These are phyloP conservation scores for Heterotrichella gracilis DNA, from an alignment of 352 stramenopile species.

Conservation along the genomic window DNA sequence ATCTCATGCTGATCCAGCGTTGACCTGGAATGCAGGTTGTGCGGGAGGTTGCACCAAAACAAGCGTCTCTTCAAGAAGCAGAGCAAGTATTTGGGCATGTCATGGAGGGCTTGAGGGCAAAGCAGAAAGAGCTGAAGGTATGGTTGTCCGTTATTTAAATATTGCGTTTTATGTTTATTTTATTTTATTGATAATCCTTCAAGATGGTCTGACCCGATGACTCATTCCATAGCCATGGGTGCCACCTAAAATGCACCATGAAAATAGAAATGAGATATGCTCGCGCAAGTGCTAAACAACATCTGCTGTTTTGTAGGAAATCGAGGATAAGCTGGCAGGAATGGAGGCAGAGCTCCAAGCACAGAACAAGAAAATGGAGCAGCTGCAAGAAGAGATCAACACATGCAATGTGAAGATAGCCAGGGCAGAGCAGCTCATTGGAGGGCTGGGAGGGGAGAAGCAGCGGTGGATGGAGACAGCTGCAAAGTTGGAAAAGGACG, in stretches of 20 bases:
- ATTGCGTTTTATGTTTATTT: too few relatives aligned
- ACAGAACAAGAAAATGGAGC: conserved; percentile 53
- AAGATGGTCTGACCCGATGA: too few relatives aligned
- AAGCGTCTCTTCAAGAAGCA: conserved; percentile 14
- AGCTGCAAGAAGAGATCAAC: conserved; percentile 37
- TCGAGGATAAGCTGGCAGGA: conserved; percentile 38
- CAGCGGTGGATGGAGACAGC: conserved; percentile 53
- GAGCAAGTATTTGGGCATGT: conserved; percentile 16
- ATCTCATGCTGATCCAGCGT: too few relatives aligned
- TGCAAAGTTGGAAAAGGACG: conserved; percentile 30
- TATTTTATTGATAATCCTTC: too few relatives aligned
- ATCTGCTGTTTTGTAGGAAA: conserved; percentile 48
- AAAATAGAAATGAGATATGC: too few relatives aligned
- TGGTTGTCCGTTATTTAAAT: too few relatives aligned
- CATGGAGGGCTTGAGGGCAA: conserved; percentile 22
- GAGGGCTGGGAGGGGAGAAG: conserved; percentile 60
- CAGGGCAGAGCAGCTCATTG: conserved; percentile 59
- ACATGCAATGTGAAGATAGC: conserved; percentile 57
- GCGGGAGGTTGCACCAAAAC: too few relatives aligned
- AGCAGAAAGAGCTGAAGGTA: conserved; percentile 25
- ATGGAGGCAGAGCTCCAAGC: conserved; percentile 47
- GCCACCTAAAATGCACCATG: too few relatives aligned
- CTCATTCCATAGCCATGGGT: too few relatives aligned
- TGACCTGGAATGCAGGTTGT: too few relatives aligned
- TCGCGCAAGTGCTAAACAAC: too few relatives aligned